Base-by-base conservation (phyloP, 1,139 yeast genomes). In the Hyphopichia khmerensis region DNA sequence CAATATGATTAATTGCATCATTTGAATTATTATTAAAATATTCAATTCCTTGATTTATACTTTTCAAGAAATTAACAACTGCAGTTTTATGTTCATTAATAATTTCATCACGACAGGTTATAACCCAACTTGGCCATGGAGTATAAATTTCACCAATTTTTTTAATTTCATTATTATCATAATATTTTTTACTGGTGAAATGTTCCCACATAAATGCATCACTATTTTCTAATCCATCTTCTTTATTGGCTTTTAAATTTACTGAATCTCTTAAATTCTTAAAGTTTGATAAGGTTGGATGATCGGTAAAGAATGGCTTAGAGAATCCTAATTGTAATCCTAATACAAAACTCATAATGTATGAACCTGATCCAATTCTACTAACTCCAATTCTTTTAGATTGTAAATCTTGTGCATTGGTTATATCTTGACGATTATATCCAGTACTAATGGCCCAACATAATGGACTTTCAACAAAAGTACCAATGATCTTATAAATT, bases 161-260 rank as follows among this genome's bases (percentile, higher is more conserved):
- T 62, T 86, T 87, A 65, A 90, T 83, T 55, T 89, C 96, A 14
- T 80, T 76, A 44, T 67, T 76, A 56, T 88, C 96, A 59, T 87
- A 88, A 66, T 87, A 90, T 60, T 79, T 82, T 58, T 89, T 90
- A 36, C 91, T 80, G 5, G 97, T 90, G 68, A 89, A 90, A 60
- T 87, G 79, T 57, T 90, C 97, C 97, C 97, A 90, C 96, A 90
- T 87, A 64, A 90, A 90, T 1, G 95, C 95, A 59, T 90, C 97
- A 38, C 86, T 74, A 18, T 72, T 62, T 30, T 65, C 61, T 36
- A 67, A 66, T 23, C 48, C 52, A 4, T 44, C 47, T 18, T 54
- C 60, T n/a, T 62, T 69, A 10, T 43, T 51, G 10, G 66, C 73
- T 45, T 66, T 67, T 49, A 67, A 66, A 62, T 88, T 88, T 33